Conservation (phyloP, 148 eudicot genomes). For the Chenopodium album region DNA sequence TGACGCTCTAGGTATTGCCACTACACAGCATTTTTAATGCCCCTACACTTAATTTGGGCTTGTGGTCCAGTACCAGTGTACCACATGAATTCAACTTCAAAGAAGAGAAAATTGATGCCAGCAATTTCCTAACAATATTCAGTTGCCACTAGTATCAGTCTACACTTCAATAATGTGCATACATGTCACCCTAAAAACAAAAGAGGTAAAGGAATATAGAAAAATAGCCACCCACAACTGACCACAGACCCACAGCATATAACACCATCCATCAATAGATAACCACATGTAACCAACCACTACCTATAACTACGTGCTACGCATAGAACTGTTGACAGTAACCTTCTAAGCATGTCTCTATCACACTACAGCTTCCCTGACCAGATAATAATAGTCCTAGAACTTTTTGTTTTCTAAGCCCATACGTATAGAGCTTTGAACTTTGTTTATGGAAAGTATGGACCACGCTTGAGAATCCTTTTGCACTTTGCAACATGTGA, state of each 20-base stretch:
- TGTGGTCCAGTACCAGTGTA: neutral
- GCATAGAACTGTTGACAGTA: neutral
- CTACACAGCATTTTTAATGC: neutral
- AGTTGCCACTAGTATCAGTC: neutral
- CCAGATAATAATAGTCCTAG: neutral
- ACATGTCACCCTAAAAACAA: neutral
- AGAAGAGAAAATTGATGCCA: neutral
- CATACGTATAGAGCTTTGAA: too few relatives aligned
- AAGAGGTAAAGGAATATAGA: neutral
- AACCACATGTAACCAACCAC: neutral
- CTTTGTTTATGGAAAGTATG: neutral
- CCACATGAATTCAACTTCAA: neutral
- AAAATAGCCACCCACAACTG: too few relatives aligned
- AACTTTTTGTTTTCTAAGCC: neutral
- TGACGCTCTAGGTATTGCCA: neutral
- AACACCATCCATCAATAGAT: neutral
- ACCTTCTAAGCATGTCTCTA: neutral
- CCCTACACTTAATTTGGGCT: neutral
- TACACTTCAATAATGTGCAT: neutral
- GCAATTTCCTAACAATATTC: too few relatives aligned
- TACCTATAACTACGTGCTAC: neutral
- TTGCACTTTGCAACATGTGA: neutral
- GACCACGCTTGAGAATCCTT: neutral
- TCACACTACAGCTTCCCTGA: neutral
- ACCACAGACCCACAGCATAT: neutral